Evolutionary conservation across 129 eudicot species (phyloP), one percentile per base, ranked within the genome.

Genomic region (Pseudognaphalium luteoalbum): DNA sequence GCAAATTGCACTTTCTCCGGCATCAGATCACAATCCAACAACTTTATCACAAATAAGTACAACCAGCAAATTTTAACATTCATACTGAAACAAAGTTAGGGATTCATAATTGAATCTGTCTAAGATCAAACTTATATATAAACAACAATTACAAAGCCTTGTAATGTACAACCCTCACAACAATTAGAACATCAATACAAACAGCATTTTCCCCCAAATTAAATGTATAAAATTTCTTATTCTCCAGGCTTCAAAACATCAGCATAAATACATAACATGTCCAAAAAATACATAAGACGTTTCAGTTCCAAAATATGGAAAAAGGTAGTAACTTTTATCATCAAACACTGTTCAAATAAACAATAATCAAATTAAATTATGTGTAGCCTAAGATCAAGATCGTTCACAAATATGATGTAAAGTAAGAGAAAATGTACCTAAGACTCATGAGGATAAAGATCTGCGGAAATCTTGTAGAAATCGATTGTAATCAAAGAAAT

Each of bases 371-470:
- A 39, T 39, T 39, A 39, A 39, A 39, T 39, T 1, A 39, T 1
- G 44, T 39, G 7, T 8, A 44, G 16, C 52, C 17, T 44, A 44
- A 44, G 52, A 44, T 44, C 17, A 44, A 44, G 51, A 42, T 42
- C 51, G 4, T 42, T 12, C 16, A 42, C 15, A 11, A 42, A 42
- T 42, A 2, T 3, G 16, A 42, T 42, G 16, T 42, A 11, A 70
- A 70, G 54, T 20, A 69, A 78, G 70, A 68, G 7, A 47, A 34
- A 61, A 44, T 61, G 77, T 78, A 78, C 82, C 82, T 78, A 1
- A 78, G 77, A 78, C 74, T 72, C 82, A 71, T 78, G 21, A 39
- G 33, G 71, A 76, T 32, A 72, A 76, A 66, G 73, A 76, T 65
- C 51, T 50, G 76, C 41, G 37, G 44, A 37, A 17, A 76, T 32